A percentile compares a stretch with the other conserved stretches of the same genome.
phyloP scores from a whole-genome alignment of 805 yeast genomes.

The Priceomyces melissophilus region DNA sequence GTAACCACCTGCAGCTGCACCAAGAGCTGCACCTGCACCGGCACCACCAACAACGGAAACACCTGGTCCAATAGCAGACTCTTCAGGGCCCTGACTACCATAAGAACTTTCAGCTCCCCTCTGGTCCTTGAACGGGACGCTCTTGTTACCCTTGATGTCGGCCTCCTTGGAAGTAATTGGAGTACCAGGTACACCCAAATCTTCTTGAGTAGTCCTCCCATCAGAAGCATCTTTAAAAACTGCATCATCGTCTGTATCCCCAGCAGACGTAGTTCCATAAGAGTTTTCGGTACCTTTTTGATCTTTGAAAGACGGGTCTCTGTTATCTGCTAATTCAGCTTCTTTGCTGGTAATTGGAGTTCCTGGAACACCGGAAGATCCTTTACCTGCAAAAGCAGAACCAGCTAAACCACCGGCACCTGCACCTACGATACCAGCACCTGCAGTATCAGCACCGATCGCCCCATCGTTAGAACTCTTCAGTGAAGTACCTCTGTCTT shows the following conservation, averaged over 20 bases:
- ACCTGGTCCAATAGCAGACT: neutral
- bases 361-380: neutral
- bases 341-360: neutral
- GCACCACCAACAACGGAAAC: neutral
- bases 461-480: neutral
- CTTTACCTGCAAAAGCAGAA: slow-evolving; percentile 5
- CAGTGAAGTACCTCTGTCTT: neutral
- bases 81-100: neutral
- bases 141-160: too few relatives aligned
- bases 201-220: too few relatives aligned
- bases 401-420: slow-evolving; percentile 13
- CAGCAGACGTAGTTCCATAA: neutral
- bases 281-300: neutral
- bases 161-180: too few relatives aligned
- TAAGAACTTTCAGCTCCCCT: neutral
- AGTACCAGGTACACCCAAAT: too few relatives aligned
- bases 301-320: neutral
- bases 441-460: neutral
- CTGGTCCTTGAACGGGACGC: too few relatives aligned
- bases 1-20: slow-evolving; percentile 5
- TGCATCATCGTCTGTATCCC: too few relatives aligned
- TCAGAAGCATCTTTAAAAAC: too few relatives aligned
- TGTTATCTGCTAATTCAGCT: neutral
- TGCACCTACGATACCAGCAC: slow-evolving; percentile 4
- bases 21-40: slow-evolving; percentile 9